Conservation (phyloP, 331 rosid species). For the Spiraea crenata region DNA sequence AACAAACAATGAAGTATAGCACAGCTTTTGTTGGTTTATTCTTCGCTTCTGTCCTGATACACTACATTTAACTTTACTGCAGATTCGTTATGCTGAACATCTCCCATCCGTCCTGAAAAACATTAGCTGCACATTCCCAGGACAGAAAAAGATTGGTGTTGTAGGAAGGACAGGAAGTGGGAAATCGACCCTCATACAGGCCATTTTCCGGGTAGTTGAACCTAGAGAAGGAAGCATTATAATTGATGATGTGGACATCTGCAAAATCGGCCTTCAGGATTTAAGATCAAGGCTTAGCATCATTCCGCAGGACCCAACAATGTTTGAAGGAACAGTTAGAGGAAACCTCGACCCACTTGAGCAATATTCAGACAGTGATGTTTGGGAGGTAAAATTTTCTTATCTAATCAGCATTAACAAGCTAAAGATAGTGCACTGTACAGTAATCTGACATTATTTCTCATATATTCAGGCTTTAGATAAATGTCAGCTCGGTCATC, state of each 20-base stretch:
- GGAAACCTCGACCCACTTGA: conserved; percentile 80
- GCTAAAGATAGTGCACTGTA: not conserved
- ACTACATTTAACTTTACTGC: conserved; percentile 16
- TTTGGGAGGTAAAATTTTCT: conserved; percentile 71
- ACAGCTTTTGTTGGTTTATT: not conserved
- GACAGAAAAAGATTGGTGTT: conserved; percentile 79
- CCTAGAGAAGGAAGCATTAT: conserved; percentile 86
- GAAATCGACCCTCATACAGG: conserved; percentile 89
- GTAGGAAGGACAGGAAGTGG: conserved; percentile 96
- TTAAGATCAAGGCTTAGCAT: conserved; percentile 90
- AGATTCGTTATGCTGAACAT: conserved; percentile 95
- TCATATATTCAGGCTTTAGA: conserved; percentile 63
- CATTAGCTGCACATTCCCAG: conserved; percentile 87
- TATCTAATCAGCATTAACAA: conserved; percentile 5
- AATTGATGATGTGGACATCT: conserved; percentile 70
- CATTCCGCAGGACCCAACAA: conserved; percentile 88
- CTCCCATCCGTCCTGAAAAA: conserved; percentile 77
- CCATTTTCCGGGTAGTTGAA: conserved; percentile 82
- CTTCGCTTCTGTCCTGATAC: not conserved
- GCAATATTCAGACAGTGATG: conserved; percentile 58
- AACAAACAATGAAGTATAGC: not conserved
- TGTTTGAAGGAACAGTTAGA: conserved; percentile 94
- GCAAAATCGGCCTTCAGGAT: conserved; percentile 90
- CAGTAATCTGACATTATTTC: not conserved
- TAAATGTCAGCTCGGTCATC: conserved; percentile 78